phyloP scores from a whole-genome alignment of 441 rosid species.

The Theobroma grandiflorum region DNA sequence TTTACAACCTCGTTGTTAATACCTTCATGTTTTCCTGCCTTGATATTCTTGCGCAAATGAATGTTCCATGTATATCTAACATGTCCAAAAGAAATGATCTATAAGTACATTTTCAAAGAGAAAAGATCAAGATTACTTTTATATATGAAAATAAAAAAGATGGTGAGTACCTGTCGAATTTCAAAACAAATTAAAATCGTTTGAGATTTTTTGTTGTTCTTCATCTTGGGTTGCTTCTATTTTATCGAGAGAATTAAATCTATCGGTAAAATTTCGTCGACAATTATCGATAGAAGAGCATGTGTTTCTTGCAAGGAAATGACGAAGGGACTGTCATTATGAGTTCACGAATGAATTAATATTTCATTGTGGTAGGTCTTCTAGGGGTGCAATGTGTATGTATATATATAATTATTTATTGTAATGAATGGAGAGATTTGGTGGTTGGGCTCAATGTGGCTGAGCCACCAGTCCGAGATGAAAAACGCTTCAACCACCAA shows the following conservation, averaged over 20 bases:
- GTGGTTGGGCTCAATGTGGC: conserved; percentile 21
- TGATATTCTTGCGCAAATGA: conserved; percentile 16
- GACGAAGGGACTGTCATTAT: neutral
- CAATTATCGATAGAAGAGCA: no score
- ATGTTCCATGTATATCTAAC: neutral
- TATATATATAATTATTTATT: neutral
- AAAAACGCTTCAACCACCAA: conserved; percentile 38
- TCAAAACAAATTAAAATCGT: neutral
- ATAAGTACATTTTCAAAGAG: neutral
- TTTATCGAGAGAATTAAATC: no score
- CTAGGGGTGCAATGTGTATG: no score
- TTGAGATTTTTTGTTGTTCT: neutral
- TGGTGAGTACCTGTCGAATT: neutral
- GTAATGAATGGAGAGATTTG: neutral
- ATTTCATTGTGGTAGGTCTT: neutral
- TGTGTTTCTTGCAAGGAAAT: neutral
- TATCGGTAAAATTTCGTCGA: no score
- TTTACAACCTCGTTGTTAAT: neutral
- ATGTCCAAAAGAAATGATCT: neutral
- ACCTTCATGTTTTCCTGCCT: neutral
- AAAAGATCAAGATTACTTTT: neutral
- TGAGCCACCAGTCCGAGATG: conserved; percentile 29
- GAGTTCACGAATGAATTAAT: no score
- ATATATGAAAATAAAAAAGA: neutral
- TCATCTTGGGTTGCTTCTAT: neutral